A percentile compares a stretch with the other conserved stretches of the same genome.
Conservation (phyloP, 1,284 basidiomycete species). For the Cutaneotrichosporon cutaneum region DNA sequence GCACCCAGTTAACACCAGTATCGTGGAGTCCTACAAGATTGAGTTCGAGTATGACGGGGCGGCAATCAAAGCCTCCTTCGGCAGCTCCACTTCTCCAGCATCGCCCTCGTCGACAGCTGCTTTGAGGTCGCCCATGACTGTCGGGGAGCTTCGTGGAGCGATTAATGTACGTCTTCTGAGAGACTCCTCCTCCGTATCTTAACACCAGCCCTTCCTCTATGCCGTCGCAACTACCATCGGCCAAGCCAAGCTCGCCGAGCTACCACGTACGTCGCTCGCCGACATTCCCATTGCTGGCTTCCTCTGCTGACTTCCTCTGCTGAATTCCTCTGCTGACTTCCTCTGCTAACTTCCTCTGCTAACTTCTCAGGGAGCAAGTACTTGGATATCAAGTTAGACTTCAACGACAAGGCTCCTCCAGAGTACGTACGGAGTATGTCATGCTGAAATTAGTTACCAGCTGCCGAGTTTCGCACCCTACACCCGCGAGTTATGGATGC, state of each 20-base stretch:
- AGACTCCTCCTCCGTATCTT: too few species aligned
- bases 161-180: too few species aligned
- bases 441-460: neutral
- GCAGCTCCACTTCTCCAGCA: neutral
- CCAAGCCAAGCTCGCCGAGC: neutral
- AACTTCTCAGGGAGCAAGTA: neutral
- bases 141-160: neutral
- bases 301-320: too few species aligned
- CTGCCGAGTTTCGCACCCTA: neutral
- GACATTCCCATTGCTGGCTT: too few species aligned
- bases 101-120: too few species aligned
- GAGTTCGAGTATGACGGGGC: slow-evolving; percentile 29
- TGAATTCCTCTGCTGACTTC: too few species aligned
- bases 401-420: neutral
- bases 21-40: slow-evolving; percentile 35
- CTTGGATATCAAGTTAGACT: neutral
- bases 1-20: slow-evolving; percentile 17
- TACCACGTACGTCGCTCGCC: neutral
- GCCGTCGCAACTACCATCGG: neutral
- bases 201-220: neutral
- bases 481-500: neutral
- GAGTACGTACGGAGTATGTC: neutral
- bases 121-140: neutral
- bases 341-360: neutral
- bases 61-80: neutral